Evolutionary conservation across 1,284 basidiomycete species (phyloP), one percentile per base, ranked within the genome.

Genomic region (Pseudozyma sp.): DNA sequence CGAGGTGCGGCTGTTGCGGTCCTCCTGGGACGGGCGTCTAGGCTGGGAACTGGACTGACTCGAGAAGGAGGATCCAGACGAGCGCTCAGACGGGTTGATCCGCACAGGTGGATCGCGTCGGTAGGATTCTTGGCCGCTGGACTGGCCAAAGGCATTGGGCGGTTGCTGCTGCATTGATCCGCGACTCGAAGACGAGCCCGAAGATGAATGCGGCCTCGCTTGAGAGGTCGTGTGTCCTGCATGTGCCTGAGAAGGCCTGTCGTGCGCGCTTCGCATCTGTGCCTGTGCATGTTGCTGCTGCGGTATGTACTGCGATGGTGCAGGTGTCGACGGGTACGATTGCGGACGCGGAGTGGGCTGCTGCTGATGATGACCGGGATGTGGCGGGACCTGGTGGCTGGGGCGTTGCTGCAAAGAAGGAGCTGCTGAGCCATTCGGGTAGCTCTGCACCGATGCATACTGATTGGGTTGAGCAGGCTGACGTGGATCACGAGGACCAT

Each of bases 41-140:
- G 39, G 61, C 58, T 62, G 52, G 21, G 68, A 69, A 35, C 67
- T 65, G 21, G 57, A 39, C 45, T 68, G 64, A 21, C 63, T 69
- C 6, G 78, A 79, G 61, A 77, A 82, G 7, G 78, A 80, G 25
- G 77, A 80, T 14, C 77, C 77, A 43, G 80, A 82, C 1, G 77
- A 82, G 21, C 78, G 70, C 57, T 80, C 79, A 7, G 79, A 71
- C 7, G 72, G 58, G 34, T 70, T 67, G 7, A 54, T 47, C 6
- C 70, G 66, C 0, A 59, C 42, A 7, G 57, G 67, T 49, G 68
- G 64, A 34, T 68, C 59, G 43, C 67, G 69, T 11, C 60, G 60
- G 16, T 67, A 59, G 2, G 55, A 49, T 8, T 74, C 62, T 52
- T 51, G n/a, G 19, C 34, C 52, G n/a, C 51, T 38, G 39, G 45